These are phyloP conservation scores for Withania somnifera DNA, from an alignment of 305 asterid species.

Conservation along the genomic window DNA sequence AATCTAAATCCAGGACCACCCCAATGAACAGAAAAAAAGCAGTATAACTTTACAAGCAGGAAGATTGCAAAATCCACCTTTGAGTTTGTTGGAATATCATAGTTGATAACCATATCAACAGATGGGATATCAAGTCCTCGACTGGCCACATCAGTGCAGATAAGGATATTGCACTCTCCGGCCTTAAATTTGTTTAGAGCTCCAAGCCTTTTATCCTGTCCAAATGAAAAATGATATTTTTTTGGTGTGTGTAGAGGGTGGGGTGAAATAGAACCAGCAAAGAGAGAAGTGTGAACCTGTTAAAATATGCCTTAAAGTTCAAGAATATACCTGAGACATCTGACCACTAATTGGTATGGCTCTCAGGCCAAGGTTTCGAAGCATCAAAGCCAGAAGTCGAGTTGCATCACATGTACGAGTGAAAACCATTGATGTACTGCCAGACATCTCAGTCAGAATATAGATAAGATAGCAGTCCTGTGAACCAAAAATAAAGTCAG, in stretches of 20 bases:
- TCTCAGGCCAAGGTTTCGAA: conserved; percentile 71
- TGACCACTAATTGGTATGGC: conserved; percentile 95
- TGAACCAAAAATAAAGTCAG: neutral
- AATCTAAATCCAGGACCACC: neutral
- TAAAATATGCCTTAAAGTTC: neutral
- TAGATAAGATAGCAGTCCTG: conserved; percentile 93
- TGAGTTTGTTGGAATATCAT: conserved; percentile 81
- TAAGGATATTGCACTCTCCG: conserved; percentile 77
- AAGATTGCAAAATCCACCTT: conserved; percentile 40
- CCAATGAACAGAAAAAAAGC: neutral
- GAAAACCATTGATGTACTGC: conserved; percentile 84
- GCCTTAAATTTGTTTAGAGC: conserved; percentile 80
- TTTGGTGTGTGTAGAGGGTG: neutral
- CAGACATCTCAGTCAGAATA: conserved; percentile 67
- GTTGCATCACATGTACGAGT: conserved; percentile 88
- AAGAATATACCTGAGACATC: conserved; percentile 61
- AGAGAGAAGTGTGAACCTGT: neutral
- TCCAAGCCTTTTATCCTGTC: conserved; percentile 77
- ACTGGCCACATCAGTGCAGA: conserved; percentile 88
- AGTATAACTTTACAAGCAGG: neutral
- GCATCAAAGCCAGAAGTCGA: conserved; percentile 58
- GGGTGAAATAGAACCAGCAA: neutral
- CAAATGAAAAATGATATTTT: neutral
- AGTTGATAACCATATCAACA: conserved; percentile 86
- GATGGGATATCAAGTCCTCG: conserved; percentile 95